A percentile compares a stretch with the other conserved stretches of the same genome.
phyloP scores from a whole-genome alignment of 306 rosid species.

The Hylodesmum podocarpum region DNA sequence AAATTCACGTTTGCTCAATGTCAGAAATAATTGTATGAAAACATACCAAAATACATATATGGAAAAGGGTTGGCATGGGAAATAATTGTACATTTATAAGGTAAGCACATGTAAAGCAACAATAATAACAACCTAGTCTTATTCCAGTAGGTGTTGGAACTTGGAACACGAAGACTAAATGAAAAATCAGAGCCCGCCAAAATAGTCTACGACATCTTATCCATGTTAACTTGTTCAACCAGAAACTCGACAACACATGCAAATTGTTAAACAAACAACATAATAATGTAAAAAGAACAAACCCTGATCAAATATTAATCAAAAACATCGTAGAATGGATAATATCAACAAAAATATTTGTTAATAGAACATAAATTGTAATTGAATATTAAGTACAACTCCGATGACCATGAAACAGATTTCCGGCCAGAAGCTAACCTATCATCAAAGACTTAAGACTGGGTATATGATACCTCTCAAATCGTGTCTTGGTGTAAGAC shows the following conservation, averaged over 20 bases:
- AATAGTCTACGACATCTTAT: neutral
- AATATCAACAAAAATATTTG: neutral
- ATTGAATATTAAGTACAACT: neutral
- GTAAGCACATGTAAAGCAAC: neutral
- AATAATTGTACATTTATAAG: neutral
- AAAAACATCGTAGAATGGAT: neutral
- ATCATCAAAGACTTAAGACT: constrained; percentile 9
- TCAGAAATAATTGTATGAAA: too few relatives aligned
- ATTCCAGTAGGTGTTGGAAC: neutral
- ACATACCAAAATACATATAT: neutral
- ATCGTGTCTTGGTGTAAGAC: neutral
- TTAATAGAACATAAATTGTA: neutral
- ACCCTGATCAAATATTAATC: neutral
- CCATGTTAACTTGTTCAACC: neutral
- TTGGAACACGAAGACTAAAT: neutral
- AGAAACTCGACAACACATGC: neutral
- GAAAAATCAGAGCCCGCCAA: neutral
- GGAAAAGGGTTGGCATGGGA: neutral
- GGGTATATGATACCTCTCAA: neutral
- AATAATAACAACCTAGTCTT: neutral
- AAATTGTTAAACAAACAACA: neutral
- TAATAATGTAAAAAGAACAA: neutral
- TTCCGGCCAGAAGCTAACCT: neutral
- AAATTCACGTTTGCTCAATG: neutral
- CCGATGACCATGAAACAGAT: constrained; percentile 5